Conservation (phyloP, 1,139 yeast genomes). For the Sugiyamaella novakii region DNA sequence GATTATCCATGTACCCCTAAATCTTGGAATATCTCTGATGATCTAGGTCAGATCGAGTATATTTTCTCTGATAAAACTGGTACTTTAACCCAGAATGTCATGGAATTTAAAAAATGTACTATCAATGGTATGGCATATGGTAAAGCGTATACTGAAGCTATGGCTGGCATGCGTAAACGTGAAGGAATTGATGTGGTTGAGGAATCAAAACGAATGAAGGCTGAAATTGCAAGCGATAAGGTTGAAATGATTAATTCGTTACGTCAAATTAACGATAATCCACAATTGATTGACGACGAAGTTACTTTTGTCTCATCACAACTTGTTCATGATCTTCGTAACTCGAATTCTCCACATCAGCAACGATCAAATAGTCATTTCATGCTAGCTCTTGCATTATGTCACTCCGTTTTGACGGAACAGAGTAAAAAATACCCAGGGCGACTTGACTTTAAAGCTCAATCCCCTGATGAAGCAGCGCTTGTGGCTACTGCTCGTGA, state of each 20-base stretch:
- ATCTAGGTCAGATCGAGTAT: conserved; percentile 94
- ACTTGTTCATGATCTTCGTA: conserved; percentile 56
- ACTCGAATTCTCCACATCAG: conserved; percentile 56
- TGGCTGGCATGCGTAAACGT: conserved; percentile 88
- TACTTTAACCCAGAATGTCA: conserved; percentile 91
- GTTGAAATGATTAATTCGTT: conserved; percentile 64
- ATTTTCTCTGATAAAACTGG: conserved; percentile 97
- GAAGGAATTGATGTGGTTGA: conserved; percentile 76
- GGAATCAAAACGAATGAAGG: conserved; percentile 65
- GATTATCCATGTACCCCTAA: conserved; percentile 97
- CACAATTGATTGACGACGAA: conserved; percentile 62
- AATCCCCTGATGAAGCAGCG: conserved; percentile 98
- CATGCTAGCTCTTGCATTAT: conserved; percentile 84
- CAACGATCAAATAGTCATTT: conserved; percentile 70
- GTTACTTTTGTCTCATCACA: conserved; percentile 80
- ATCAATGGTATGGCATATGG: conserved; percentile 89
- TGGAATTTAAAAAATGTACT: conserved; percentile 95
- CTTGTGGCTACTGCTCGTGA: conserved; percentile 92
- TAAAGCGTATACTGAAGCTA: conserved; percentile 92
- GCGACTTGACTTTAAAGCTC: conserved; percentile 74
- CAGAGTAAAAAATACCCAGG: conserved; percentile 59
- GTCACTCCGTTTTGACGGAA: conserved; percentile 91
- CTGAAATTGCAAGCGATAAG: conserved; percentile 64
- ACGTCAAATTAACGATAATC: conserved; percentile 51
- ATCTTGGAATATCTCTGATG: conserved; percentile 96